Evolutionary conservation across 164 flowering plant species (phyloP).

Genomic region (Annona cherimola): DNA sequence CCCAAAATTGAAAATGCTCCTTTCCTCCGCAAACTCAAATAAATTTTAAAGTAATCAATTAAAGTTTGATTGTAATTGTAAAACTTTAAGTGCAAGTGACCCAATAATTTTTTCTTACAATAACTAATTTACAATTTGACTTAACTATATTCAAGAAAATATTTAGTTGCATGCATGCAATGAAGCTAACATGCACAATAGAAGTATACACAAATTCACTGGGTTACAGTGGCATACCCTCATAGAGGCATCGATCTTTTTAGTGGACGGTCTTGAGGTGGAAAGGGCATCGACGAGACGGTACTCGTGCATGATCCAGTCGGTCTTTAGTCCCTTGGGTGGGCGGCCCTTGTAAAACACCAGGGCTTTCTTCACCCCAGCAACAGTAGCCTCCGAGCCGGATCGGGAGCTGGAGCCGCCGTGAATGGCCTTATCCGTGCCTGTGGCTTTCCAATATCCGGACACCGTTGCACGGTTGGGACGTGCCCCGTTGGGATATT

Average conservation of each 20-base stretch:
- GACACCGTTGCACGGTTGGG: conserved; percentile 58
- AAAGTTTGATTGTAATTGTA: too few species aligned
- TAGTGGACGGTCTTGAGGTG: conserved; percentile 3
- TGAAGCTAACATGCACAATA: too few species aligned
- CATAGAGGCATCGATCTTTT: conserved; percentile 27
- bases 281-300: conserved; percentile 20
- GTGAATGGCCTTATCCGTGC: conserved; percentile 40
- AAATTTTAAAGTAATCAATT: too few species aligned
- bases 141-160: too few species aligned
- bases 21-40: too few species aligned
- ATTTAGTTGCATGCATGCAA: too few species aligned
- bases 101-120: too few species aligned
- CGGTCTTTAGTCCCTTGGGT: conserved; percentile 45
- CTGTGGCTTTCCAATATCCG: conserved; percentile 5
- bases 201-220: too few species aligned
- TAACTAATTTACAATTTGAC: too few species aligned
- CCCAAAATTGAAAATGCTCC: too few species aligned
- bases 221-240: conserved; percentile 18
- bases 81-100: too few species aligned
- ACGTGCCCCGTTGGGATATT: conserved; percentile 84
- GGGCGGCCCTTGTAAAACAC: conserved; percentile 52
- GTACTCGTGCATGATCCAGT: conserved; percentile 56
- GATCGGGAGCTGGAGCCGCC: conserved; percentile 12
- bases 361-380: conserved; percentile 57
- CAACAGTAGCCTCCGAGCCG: conserved; percentile 11